These are phyloP conservation scores for Tieghemiomyces parasiticus DNA, from an alignment of 192 early-diverging fungal species.

Conservation along the genomic window DNA sequence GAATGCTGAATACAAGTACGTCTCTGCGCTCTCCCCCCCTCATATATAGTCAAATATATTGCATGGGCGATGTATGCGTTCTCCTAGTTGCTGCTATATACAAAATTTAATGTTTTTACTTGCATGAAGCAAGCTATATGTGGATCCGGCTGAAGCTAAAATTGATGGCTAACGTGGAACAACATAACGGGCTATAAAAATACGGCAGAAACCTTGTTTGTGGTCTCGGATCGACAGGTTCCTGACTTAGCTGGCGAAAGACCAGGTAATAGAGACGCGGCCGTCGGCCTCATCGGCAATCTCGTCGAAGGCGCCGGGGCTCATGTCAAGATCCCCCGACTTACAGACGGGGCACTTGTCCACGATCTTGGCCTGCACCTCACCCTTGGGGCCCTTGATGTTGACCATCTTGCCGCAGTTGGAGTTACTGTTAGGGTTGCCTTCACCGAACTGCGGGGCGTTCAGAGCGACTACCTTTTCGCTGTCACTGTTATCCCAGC, in stretches of 20 bases:
- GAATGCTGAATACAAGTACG: no score
- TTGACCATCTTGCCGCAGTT: slow-evolving; percentile 33
- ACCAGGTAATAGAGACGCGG: slow-evolving; percentile 34
- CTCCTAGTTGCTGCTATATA: no score
- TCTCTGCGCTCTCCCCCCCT: no score
- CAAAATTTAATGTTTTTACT: no score
- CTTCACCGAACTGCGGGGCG: slow-evolving; percentile 32
- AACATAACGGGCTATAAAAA: no score
- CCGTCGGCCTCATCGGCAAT: slow-evolving; percentile 30
- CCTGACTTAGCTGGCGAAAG: slow-evolving; percentile 25
- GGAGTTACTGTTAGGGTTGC: slow-evolving; percentile 27
- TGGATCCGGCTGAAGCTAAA: no score
- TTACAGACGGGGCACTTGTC: slow-evolving; percentile 38
- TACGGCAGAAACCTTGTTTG: no score
- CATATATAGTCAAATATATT: no score
- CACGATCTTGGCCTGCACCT: slow-evolving; percentile 29
- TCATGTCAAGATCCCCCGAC: slow-evolving; percentile 33
- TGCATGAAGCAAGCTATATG: no score
- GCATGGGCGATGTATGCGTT: no score
- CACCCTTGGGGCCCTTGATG: slow-evolving; percentile 20
- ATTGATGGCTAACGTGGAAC: no score
- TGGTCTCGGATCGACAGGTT: no score
- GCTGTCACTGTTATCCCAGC: slow-evolving; percentile 22
- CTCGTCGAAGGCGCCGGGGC: slow-evolving; percentile 33
- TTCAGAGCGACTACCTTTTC: slow-evolving; percentile 40